Conservation (phyloP, 805 yeast genomes). For the Brettanomyces nanus region DNA sequence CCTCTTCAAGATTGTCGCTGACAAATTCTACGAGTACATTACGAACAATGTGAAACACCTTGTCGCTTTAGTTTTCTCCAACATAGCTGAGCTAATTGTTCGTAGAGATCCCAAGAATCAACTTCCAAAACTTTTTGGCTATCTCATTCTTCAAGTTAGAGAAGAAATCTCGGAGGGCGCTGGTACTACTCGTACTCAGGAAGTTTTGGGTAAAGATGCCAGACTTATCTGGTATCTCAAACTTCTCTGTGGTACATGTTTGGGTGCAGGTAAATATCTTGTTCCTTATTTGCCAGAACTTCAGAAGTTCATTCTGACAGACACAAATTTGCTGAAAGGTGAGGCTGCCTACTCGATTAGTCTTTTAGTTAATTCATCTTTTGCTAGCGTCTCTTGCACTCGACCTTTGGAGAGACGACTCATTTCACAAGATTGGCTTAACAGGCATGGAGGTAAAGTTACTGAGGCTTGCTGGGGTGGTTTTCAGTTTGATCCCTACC, state of each 20-base stretch:
- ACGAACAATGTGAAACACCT: constrained; percentile 51
- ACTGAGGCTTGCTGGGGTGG: constrained; percentile 68
- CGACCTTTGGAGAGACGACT: constrained; percentile 49
- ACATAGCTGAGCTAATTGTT: constrained; percentile 63
- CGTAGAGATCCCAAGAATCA: constrained; percentile 49
- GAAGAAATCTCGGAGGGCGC: constrained; percentile 79
- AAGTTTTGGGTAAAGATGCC: constrained; percentile 70
- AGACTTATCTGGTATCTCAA: constrained; percentile 63
- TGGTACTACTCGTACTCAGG: constrained; percentile 59
- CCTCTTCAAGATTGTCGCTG: constrained; percentile 37
- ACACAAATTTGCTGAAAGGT: constrained; percentile 38
- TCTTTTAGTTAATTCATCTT: constrained; percentile 51
- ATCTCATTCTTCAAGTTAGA: constrained; percentile 44
- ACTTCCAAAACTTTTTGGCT: constrained; percentile 35
- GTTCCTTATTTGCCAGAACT: constrained; percentile 39
- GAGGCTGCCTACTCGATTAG: constrained; percentile 56
- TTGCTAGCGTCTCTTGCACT: constrained; percentile 56
- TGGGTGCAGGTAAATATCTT: constrained; percentile 53
- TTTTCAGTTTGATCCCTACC: constrained; percentile 44
- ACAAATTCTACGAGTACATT: constrained; percentile 47
- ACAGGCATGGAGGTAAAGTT: constrained; percentile 27
- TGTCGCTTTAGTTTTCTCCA: constrained; percentile 59
- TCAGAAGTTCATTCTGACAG: constrained; percentile 36
- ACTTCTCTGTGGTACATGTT: constrained; percentile 59
- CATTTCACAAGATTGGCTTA: constrained; percentile 37